These are phyloP conservation scores for Hypomontagnella submonticulosa DNA, from an alignment of 495 filamentous ascomycete species.

Conservation along the genomic window DNA sequence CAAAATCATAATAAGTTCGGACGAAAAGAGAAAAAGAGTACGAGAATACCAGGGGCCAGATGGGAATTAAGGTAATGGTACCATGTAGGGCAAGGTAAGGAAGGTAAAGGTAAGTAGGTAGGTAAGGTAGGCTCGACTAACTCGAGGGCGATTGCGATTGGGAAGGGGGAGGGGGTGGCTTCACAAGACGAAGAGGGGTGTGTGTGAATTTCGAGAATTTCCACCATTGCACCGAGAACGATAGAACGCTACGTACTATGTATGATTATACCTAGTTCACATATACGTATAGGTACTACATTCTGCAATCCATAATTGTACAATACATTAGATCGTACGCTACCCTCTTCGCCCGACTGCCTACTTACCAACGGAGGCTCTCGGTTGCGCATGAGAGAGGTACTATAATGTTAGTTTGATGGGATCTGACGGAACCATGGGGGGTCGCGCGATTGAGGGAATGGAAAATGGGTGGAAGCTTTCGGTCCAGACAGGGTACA, in stretches of 20 bases:
- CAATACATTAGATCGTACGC: slow-evolving; percentile 27
- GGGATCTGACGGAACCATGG: slow-evolving; percentile 22
- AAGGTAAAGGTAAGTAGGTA: slow-evolving; percentile 3
- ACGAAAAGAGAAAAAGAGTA: slow-evolving; percentile 40
- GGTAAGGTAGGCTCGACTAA: slow-evolving; percentile 17
- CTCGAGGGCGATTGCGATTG: slow-evolving; percentile 2
- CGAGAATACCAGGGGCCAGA: slow-evolving; percentile 9
- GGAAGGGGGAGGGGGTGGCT: slow-evolving; percentile 31
- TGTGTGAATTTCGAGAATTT: slow-evolving; percentile 29
- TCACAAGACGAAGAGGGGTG: slow-evolving; percentile 26
- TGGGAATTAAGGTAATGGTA: slow-evolving; percentile 18
- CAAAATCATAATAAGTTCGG: slow-evolving; percentile 35
- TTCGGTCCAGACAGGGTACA: slow-evolving; percentile 26
- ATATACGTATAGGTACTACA: slow-evolving; percentile 9
- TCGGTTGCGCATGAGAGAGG: slow-evolving; percentile 18
- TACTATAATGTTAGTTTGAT: slow-evolving; percentile 13
- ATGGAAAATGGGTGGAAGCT: slow-evolving; percentile 34
- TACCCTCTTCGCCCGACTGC: slow-evolving; percentile 19
- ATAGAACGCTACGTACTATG: slow-evolving; percentile 7
- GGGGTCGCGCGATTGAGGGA: slow-evolving; percentile 40
- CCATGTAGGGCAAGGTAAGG: slow-evolving; percentile 15
- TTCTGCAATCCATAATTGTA: slow-evolving; percentile 22
- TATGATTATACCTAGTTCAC: slow-evolving; percentile 2
- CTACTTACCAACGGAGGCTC: slow-evolving; percentile 5
- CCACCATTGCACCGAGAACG: slow-evolving; percentile 42